Evolutionary conservation across 768 basidiomycete genomes (phyloP).

Genomic region (Gyrodon lividus): DNA sequence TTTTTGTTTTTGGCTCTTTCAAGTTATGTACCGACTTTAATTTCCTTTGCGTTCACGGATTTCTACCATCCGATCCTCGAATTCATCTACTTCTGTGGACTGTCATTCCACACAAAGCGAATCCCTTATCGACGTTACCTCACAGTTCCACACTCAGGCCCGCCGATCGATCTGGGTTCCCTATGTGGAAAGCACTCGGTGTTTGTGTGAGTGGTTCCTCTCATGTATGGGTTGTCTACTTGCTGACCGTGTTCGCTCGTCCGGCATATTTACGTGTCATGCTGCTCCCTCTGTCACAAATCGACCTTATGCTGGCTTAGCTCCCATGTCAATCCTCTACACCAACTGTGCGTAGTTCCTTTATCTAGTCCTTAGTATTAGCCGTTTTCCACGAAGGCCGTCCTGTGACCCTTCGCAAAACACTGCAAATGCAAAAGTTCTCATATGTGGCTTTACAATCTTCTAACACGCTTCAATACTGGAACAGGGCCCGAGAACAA

Average conservation of each 20-base stretch:
- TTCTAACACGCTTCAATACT: neutral
- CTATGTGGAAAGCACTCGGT: slow-evolving; percentile 17
- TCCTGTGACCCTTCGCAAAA: no score
- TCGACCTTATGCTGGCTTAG: neutral
- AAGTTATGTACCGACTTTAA: neutral
- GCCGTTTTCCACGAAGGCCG: neutral
- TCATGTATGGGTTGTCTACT: neutral
- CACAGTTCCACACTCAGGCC: neutral
- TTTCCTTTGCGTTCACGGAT: neutral
- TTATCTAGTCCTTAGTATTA: neutral
- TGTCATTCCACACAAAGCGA: slow-evolving; percentile 8
- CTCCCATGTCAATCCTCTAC: neutral
- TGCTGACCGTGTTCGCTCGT: neutral
- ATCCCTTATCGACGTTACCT: slow-evolving; percentile 5
- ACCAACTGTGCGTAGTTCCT: slow-evolving; percentile 14
- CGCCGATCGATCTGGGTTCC: slow-evolving; percentile 18
- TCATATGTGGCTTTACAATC: no score
- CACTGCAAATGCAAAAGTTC: no score
- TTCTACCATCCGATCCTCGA: neutral
- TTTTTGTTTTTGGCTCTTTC: neutral
- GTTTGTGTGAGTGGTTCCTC: slow-evolving; percentile 20
- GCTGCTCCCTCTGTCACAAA: no score
- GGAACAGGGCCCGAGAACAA: slow-evolving; percentile 20
- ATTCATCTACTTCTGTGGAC: neutral
- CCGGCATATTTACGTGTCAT: neutral